These are phyloP conservation scores for Daucus carota DNA, from an alignment of 129 eudicot species.

Conservation along the genomic window DH1_v3.0 NC_030388.2:32371001-32371500, in stretches of 20 bases:
- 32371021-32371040: not conserved
- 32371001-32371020: constrained; percentile 20
- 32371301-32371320: constrained; percentile 11
- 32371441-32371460: constrained; percentile 37
- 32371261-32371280: constrained; percentile 7
- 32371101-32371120: constrained; percentile 37
- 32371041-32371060: constrained; percentile 4
- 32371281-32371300: constrained; percentile 16
- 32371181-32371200: constrained; percentile 11
- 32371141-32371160: constrained; percentile 9
- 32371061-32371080: constrained; percentile 7
- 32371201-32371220: not conserved
- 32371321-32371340: constrained; percentile 6
- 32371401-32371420: constrained; percentile 36
- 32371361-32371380: constrained; percentile 11
- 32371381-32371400: constrained; percentile 34
- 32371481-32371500: constrained; percentile 8
- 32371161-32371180: not conserved
- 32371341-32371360: constrained; percentile 2
- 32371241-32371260: constrained; percentile 6
- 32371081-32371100: constrained; percentile 23
- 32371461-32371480: constrained; percentile 23
- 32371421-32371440: constrained; percentile 32
- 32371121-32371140: constrained; percentile 5
- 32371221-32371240: constrained; percentile 8